Percentiles rank a stretch among this genome's conserved stretches.
phyloP scores from a whole-genome alignment of 495 filamentous ascomycete genomes.

The Rusavskia elegans region DNA sequence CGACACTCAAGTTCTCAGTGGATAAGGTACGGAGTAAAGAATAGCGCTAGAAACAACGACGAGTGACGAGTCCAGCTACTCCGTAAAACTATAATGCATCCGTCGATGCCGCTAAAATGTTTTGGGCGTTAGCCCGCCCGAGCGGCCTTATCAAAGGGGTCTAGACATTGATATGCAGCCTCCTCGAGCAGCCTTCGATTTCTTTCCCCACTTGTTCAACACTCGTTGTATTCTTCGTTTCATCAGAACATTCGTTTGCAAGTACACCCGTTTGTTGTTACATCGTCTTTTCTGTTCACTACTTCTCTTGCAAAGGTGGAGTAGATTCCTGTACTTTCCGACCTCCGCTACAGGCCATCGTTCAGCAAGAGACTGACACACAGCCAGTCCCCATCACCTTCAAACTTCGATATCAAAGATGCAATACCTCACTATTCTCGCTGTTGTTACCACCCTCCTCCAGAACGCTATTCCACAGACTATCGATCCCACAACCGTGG shows the following conservation, averaged over 20 bases:
- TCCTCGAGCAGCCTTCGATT: not conserved
- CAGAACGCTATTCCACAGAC: constrained; percentile 27
- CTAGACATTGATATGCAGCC: too few species aligned
- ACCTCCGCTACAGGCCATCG: not conserved
- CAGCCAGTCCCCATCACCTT: not conserved
- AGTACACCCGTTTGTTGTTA: constrained; percentile 1
- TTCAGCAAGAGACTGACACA: not conserved
- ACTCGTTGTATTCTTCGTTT: too few species aligned
- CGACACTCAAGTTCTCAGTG: too few species aligned
- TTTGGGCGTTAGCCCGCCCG: too few species aligned
- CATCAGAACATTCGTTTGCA: not conserved
- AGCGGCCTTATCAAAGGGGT: too few species aligned
- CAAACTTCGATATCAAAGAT: not conserved
- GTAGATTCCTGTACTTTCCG: too few species aligned
- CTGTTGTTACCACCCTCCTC: constrained; percentile 16
- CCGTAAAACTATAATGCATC: too few species aligned
- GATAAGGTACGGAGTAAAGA: too few species aligned
- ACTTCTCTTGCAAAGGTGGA: too few species aligned
- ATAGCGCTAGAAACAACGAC: too few species aligned
- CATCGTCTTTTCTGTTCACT: not conserved
- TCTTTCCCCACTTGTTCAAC: not conserved
- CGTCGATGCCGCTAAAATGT: too few species aligned
- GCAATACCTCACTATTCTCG: not conserved
- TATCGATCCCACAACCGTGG: constrained; percentile 47
- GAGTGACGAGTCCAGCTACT: too few species aligned